These are phyloP conservation scores for Tulasnella calospora DNA, from an alignment of 768 basidiomycete genomes.

Conservation along the genomic window DNA sequence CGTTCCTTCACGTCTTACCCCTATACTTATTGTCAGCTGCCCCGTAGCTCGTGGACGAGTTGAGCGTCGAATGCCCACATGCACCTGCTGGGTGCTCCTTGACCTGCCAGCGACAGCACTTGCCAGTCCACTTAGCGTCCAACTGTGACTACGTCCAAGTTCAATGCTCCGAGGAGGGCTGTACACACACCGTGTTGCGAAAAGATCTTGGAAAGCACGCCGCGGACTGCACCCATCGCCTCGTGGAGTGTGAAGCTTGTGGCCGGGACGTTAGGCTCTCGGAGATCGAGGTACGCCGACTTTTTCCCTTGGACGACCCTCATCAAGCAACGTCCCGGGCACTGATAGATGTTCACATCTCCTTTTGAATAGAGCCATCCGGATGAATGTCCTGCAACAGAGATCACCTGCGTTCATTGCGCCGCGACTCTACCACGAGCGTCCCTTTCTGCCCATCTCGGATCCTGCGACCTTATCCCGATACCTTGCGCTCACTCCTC, in stretches of 20 bases:
- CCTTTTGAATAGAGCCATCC: constrained; percentile 39
- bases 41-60: constrained; percentile 73
- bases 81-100: constrained; percentile 54
- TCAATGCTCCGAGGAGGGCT: constrained; percentile 47
- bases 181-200: constrained; percentile 44
- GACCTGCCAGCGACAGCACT: constrained; percentile 61
- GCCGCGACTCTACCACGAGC: constrained; percentile 38
- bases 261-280: constrained; percentile 36
- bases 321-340: neutral
- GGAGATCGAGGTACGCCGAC: constrained; percentile 40
- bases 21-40: neutral
- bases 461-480: constrained; percentile 40
- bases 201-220: constrained; percentile 47
- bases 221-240: constrained; percentile 36
- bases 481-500: constrained; percentile 46
- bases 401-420: constrained; percentile 44
- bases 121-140: constrained; percentile 58
- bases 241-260: constrained; percentile 43
- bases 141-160: constrained; percentile 56
- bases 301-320: neutral
- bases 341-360: neutral
- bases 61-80: constrained; percentile 67
- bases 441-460: constrained; percentile 37
- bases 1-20: neutral
- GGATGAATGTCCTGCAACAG: constrained; percentile 40